Evolutionary conservation across 176 grass and related monocot species (phyloP), one percentile per base, ranked within the genome.

Genomic region (Chrysopogon serrulatus): DNA sequence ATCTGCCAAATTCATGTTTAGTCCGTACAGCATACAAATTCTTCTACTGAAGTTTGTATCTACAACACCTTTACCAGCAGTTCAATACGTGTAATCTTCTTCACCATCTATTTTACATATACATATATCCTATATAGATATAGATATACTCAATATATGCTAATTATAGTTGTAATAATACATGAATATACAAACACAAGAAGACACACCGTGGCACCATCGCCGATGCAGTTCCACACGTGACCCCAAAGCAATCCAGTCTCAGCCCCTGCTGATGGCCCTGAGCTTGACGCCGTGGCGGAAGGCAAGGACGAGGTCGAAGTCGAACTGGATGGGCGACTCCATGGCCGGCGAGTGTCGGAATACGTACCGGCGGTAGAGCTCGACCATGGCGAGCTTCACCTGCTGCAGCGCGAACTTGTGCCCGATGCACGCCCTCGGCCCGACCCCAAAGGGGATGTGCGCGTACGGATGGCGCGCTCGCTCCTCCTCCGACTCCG

Each of bases 371-470:
- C 74, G 85, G 39, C 86, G 91, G 73, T 99, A 96, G 65, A 99
- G 79, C 83, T 71, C 68, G 32, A 99, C 81, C 68, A 91, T 73
- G 68, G 93, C 82, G 36, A 99, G 88, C 89, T 99, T 99, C 56
- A 99, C 85, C 83, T 99, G 80, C 54, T 94, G 96, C 73, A 99
- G 71, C 35, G 96, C 91, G 84, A 99, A 99, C 68, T 83, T 91
- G 85, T 94, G 91, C 2, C 93, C 96, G 47, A 98, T 77, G 96
- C 96, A 98, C 48, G 86, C 89, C 83, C 91, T 77, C 19, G 91
- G 91, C 13, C 91, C 94, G n/a, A 91, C 78, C 59, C 94, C 94
- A 57, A 97, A 97, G 3, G 94, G 94, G 31, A 97, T 97, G 89
- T 92, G 90, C 27, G 94, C 89, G 62, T 99, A 99, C 21, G 91